Conservation (phyloP, 805 yeast species). For the Tetrapisispora pingtungensis region DNA sequence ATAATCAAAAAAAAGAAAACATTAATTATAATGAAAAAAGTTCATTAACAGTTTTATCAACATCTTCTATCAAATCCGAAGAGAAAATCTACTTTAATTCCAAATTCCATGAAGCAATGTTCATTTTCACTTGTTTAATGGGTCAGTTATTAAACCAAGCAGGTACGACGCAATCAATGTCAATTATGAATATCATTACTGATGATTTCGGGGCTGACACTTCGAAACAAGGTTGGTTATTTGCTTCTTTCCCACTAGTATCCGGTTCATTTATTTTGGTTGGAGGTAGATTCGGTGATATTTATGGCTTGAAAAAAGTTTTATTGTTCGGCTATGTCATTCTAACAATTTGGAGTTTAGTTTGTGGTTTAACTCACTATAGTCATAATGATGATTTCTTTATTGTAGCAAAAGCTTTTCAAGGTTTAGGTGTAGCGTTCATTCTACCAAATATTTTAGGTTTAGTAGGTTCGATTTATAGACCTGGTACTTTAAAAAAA, state of each 20-base stretch:
- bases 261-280: slow-evolving; percentile 64
- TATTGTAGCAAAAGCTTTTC: slow-evolving; percentile 45
- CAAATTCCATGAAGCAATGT: slow-evolving; percentile 17
- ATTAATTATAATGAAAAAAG: neutral
- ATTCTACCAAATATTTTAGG: slow-evolving; percentile 53
- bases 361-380: slow-evolving; percentile 50
- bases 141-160: slow-evolving; percentile 35
- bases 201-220: slow-evolving; percentile 25
- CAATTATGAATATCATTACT: slow-evolving; percentile 30
- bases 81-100: slow-evolving; percentile 14
- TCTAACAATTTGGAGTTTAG: slow-evolving; percentile 46
- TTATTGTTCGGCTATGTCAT: slow-evolving; percentile 47
- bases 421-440: slow-evolving; percentile 54
- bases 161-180: slow-evolving; percentile 31
- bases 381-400: slow-evolving; percentile 41
- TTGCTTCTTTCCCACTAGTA: slow-evolving; percentile 61
- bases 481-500: slow-evolving; percentile 35
- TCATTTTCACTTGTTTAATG: slow-evolving; percentile 24
- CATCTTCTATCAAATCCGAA: slow-evolving; percentile 7
- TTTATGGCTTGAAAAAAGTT: slow-evolving; percentile 52
- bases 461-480: slow-evolving; percentile 37
- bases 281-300: slow-evolving; percentile 64
- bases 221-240: slow-evolving; percentile 46
- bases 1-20: neutral
- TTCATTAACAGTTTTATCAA: neutral